These are phyloP conservation scores for Bretschneidera sinensis DNA, from an alignment of 345 rosid genomes.

Conservation along the genomic window DNA sequence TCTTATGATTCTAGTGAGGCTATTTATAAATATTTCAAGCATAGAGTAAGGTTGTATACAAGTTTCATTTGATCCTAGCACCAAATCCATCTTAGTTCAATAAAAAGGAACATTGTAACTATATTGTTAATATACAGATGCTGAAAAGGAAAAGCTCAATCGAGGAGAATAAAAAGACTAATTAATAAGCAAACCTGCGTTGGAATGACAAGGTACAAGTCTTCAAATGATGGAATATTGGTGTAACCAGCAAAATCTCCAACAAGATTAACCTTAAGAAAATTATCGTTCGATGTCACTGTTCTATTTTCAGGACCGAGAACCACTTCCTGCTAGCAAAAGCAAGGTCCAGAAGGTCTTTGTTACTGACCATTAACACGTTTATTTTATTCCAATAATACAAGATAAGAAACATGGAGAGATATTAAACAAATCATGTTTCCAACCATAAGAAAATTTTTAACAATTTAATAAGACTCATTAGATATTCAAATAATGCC, in stretches of 20 bases:
- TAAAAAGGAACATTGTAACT: background rate
- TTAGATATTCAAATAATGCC: too few relatives aligned
- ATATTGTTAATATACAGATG: background rate
- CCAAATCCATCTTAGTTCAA: background rate
- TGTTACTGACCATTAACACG: too few relatives aligned
- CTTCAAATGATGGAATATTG: slow-evolving; percentile 78
- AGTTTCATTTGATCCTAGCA: too few relatives aligned
- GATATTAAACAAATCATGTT: too few relatives aligned
- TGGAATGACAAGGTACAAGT: slow-evolving; percentile 79
- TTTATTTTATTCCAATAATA: too few relatives aligned
- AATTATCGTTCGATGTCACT: slow-evolving; percentile 61
- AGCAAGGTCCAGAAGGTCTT: background rate
- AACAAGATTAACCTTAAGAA: slow-evolving; percentile 76
- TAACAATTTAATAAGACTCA: too few relatives aligned
- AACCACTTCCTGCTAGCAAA: slow-evolving; percentile 59
- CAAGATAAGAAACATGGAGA: too few relatives aligned
- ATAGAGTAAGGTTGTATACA: too few relatives aligned
- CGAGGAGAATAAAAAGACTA: too few relatives aligned
- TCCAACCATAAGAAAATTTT: too few relatives aligned
- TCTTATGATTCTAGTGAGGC: background rate
- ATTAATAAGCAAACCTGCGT: slow-evolving; percentile 46
- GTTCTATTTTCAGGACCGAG: slow-evolving; percentile 88
- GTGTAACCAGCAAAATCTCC: slow-evolving; percentile 91
- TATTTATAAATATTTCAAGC: too few relatives aligned
- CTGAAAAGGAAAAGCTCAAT: background rate